These are phyloP conservation scores for Penicillium glabrum DNA, from an alignment of 2,329 filamentous ascomycete genomes.

Conservation along the genomic window DNA sequence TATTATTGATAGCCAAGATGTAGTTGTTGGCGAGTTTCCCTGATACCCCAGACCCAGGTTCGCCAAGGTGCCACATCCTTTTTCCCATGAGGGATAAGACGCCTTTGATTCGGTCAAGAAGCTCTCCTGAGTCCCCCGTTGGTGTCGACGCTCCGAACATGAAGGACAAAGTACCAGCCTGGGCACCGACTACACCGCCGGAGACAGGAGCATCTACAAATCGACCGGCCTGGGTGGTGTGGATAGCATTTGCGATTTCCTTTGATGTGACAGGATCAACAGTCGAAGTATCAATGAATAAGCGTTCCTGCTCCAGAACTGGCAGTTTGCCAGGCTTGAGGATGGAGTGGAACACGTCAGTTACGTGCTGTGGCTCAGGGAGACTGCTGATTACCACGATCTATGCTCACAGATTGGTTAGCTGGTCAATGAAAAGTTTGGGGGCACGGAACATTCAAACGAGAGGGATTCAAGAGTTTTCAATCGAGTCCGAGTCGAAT, in stretches of 20 bases:
- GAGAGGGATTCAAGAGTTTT: no score
- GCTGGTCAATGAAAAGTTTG: neutral
- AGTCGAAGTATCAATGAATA: constrained; percentile 96
- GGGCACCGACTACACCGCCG: constrained; percentile 87
- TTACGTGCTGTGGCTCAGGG: constrained; percentile 85
- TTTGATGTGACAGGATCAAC: constrained; percentile 88
- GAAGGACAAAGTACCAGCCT: constrained; percentile 85
- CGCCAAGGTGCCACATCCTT: constrained; percentile 80
- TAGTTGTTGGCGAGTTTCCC: constrained; percentile 98
- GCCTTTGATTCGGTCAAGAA: constrained; percentile 65
- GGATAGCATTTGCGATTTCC: constrained; percentile 70
- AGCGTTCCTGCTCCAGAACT: constrained; percentile 57
- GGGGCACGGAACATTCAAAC: no score
- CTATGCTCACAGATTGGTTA: constrained; percentile 46
- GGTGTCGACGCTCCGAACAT: constrained; percentile 75
- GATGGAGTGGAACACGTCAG: constrained; percentile 76
- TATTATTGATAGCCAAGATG: constrained; percentile 89
- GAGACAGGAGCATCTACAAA: constrained; percentile 98
- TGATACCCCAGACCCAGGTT: constrained; percentile 79
- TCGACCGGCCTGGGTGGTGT: constrained; percentile 64
- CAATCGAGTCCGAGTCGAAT: no score
- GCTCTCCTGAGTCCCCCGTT: constrained; percentile 30
- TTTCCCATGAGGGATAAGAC: constrained; percentile 81
- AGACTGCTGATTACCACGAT: constrained; percentile 85
- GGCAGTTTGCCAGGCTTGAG: constrained; percentile 58